Evolutionary conservation across 805 yeast species (phyloP), one percentile per base, ranked within the genome.

Genomic region (Teunomyces funiuensis): DNA sequence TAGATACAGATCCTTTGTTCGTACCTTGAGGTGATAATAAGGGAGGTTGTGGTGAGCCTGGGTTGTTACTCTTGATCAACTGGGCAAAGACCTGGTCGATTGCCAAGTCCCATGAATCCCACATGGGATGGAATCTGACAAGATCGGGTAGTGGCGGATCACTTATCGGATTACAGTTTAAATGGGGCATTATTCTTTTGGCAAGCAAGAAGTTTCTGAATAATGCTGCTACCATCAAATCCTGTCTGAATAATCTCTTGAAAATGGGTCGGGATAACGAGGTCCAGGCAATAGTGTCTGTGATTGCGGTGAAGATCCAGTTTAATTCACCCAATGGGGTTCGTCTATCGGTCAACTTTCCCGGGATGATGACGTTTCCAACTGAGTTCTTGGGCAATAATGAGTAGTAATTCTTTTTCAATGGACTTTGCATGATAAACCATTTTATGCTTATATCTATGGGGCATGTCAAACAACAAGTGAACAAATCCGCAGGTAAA

Each of bases 21-120:
- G 27, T 20, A 18, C 23, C 28, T 14, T 37, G 33, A 7, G 33
- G 42, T 23, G 13, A n/a, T 23, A 36, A n/a, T 5, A 36, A n/a
- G 16, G 41, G 25, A 8, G 41, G 17, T 16, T 25, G 25, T 9
- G 41, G 23, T 13, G 43, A 13, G 6, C 17, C 22, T 7, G 46
- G 31, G 41, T 64, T 39, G 17, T 61, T 53, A 43, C 61, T 65
- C 38, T 76, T 76, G 39, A 85, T 72, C 30, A 85, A 62, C 53
- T 85, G 89, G 2, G 87, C 79, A 33, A 93, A 68, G 3, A 95
- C 95, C 57, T 93, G 97, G 59, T 93, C 98, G 29, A 93, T 83
- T 0, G 99, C 97, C 47, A 93, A 71, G 57, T 93, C 98, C 98
- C 99, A 93, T 0, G 97, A 83, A 44, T 88, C 93, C 99, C 99